Percentiles rank a stretch among this genome's conserved stretches.
Evolutionary conservation across 345 rosid genomes (phyloP).

Genomic region (Gossypium australe): DNA sequence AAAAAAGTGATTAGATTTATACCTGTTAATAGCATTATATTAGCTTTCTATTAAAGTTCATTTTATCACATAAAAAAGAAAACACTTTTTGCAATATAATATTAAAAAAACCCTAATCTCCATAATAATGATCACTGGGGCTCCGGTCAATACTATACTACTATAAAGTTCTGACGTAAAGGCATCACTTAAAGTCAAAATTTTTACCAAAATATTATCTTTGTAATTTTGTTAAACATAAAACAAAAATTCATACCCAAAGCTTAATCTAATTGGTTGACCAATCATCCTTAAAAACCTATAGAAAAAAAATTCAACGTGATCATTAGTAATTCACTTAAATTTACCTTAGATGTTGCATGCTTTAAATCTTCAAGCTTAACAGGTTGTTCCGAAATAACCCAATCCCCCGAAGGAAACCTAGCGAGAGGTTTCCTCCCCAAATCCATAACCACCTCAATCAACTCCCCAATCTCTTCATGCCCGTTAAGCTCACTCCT

Average conservation of each 20-base stretch:
- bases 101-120: neutral
- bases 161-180: too few species aligned
- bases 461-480: slow-evolving; percentile 55
- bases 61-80: neutral
- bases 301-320: neutral
- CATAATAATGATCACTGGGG: neutral
- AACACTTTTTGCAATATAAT: neutral
- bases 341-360: slow-evolving; percentile 69
- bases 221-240: neutral
- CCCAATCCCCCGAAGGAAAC: slow-evolving; percentile 94
- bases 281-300: neutral
- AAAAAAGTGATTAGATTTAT: neutral
- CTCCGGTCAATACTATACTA: neutral
- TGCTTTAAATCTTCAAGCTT: slow-evolving; percentile 65
- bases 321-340: neutral
- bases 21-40: neutral
- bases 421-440: slow-evolving; percentile 89
- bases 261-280: neutral
- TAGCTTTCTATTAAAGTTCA: neutral
- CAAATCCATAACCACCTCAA: slow-evolving; percentile 91
- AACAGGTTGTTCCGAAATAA: slow-evolving; percentile 62
- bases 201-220: neutral
- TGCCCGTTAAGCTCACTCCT: slow-evolving; percentile 52
- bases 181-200: neutral
- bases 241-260: neutral